Evolutionary conservation across 768 basidiomycete species (phyloP).

Genomic region (Tricholoma sp.): DNA sequence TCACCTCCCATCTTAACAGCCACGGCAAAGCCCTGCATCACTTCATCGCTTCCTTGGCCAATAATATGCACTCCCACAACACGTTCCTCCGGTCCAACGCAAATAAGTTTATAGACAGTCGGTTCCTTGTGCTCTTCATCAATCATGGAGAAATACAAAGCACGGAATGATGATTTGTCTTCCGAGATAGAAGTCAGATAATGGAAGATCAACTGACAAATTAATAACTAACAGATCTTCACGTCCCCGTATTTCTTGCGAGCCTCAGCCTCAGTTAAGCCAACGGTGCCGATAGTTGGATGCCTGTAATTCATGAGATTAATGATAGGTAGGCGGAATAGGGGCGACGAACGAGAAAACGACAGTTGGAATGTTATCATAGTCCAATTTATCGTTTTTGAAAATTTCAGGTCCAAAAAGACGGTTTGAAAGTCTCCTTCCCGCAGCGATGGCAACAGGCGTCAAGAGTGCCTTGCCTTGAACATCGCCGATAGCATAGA

Average conservation of each 20-base stretch:
- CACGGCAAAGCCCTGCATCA: conserved; percentile 94
- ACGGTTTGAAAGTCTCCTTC: conserved; percentile 81
- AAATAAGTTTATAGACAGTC: conserved; percentile 88
- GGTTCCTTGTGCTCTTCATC: conserved; percentile 91
- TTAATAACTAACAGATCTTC: conserved; percentile 74
- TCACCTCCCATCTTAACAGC: conserved; percentile 91
- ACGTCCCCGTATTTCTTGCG: conserved; percentile 83
- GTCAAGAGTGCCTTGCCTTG: conserved; percentile 90
- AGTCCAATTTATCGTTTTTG: conserved; percentile 83
- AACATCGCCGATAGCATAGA: conserved; percentile 89
- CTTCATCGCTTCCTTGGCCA: conserved; percentile 89
- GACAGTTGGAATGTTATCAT: conserved; percentile 89
- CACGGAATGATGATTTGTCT: conserved; percentile 79
- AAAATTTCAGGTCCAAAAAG: conserved; percentile 84
- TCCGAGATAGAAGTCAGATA: background rate
- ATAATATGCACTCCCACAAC: conserved; percentile 96
- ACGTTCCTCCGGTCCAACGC: conserved; percentile 83
- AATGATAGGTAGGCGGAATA: conserved; percentile 1
- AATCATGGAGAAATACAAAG: conserved; percentile 91
- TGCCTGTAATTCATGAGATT: conserved; percentile 47
- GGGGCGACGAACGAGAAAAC: conserved; percentile 79
- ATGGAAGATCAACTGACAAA: conserved; percentile 1
- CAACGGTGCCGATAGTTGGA: conserved; percentile 93
- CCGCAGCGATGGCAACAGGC: conserved; percentile 97
- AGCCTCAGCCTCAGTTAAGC: conserved; percentile 90